Conservation (phyloP, 2,329 filamentous ascomycete genomes). For the Arthrinium puccinioides region DNA sequence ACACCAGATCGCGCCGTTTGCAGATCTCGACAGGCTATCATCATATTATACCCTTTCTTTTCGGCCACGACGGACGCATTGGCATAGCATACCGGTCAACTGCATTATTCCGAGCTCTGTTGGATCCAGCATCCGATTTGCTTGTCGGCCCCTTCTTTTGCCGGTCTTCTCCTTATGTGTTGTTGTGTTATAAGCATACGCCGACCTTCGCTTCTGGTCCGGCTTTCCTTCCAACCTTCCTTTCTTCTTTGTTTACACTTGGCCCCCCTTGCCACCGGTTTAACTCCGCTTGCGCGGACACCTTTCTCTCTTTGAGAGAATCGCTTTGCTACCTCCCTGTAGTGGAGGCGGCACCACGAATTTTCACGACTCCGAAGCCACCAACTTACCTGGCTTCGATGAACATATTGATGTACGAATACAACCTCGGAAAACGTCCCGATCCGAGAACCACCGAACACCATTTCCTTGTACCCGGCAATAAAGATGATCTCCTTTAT, state of each 20-base stretch:
- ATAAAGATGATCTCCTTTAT: too few relatives aligned
- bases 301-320: constrained; percentile 6
- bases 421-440: constrained; percentile 10
- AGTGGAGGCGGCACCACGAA: constrained; percentile 6
- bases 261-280: background rate
- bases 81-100: constrained; percentile 21
- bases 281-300: background rate
- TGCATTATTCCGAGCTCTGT: constrained; percentile 20
- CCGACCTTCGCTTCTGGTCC: constrained; percentile 4
- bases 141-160: constrained; percentile 11
- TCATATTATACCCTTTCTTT: constrained; percentile 16
- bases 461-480: constrained; percentile 17
- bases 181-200: constrained; percentile 12
- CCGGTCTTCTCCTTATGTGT: constrained; percentile 7
- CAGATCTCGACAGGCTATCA: too few relatives aligned
- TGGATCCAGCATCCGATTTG: constrained; percentile 22
- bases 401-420: constrained; percentile 10
- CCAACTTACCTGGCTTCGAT: constrained; percentile 8
- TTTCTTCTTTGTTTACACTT: background rate
- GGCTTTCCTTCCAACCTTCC: constrained; percentile 6
- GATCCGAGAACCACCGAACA: constrained; percentile 10
- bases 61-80: constrained; percentile 22
- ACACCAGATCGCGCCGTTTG: too few relatives aligned
- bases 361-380: constrained; percentile 10
- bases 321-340: constrained; percentile 7